A percentile compares a stretch with the other conserved stretches of the same genome.
Conservation (phyloP, 2,329 filamentous ascomycete genomes). For the Aspergillus proliferans region DNA sequence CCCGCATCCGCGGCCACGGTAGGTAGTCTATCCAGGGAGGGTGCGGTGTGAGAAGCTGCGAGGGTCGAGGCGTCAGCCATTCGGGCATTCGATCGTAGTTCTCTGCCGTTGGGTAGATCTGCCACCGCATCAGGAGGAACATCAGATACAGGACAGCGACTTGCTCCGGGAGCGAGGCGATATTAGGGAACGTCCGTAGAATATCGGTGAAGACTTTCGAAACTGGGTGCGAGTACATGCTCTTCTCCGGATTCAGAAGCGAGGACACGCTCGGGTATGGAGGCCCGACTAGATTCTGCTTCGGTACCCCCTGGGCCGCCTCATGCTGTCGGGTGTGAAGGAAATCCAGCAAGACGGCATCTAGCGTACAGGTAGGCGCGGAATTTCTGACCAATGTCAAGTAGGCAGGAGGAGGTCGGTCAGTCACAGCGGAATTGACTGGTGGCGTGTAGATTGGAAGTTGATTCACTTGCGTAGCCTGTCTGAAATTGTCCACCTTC, state of each 20-base stretch:
- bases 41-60: slow-evolving; percentile 63
- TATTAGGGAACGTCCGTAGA: slow-evolving; percentile 72
- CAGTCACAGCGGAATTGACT: slow-evolving; percentile 16
- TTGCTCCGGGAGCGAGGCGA: slow-evolving; percentile 71
- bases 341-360: slow-evolving; percentile 74
- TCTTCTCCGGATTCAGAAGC: slow-evolving; percentile 64
- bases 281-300: slow-evolving; percentile 65
- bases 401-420: slow-evolving; percentile 27
- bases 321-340: slow-evolving; percentile 61
- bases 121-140: slow-evolving; percentile 83
- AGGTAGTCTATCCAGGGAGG: slow-evolving; percentile 78
- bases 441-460: slow-evolving; percentile 19
- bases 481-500: slow-evolving; percentile 39
- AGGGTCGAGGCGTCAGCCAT: slow-evolving; percentile 61
- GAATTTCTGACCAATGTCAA: slow-evolving; percentile 53
- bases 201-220: slow-evolving; percentile 84
- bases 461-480: slow-evolving; percentile 13
- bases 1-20: slow-evolving; percentile 72
- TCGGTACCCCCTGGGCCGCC: slow-evolving; percentile 59
- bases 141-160: slow-evolving; percentile 77
- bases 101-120: slow-evolving; percentile 69
- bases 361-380: slow-evolving; percentile 67
- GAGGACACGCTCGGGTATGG: slow-evolving; percentile 74
- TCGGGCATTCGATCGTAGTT: slow-evolving; percentile 73
- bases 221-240: slow-evolving; percentile 63